Percentiles rank a stretch among this genome's conserved stretches.
Conservation (phyloP, 176 grass and related monocot species). For the Neostapfia colusana region DNA sequence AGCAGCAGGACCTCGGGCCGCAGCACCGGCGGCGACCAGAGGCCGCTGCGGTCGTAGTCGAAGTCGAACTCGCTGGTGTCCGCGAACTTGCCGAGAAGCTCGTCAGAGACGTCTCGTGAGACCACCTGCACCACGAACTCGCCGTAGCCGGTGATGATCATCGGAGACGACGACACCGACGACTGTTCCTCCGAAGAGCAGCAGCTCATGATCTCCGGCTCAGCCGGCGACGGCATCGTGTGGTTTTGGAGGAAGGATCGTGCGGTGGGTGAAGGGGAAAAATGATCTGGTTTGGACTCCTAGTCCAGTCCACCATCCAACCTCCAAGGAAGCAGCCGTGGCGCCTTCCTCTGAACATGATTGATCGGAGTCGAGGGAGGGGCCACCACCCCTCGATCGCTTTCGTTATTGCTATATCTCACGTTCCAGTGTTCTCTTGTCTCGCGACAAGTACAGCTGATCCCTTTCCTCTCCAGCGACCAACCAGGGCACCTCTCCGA, state of each 20-base stretch:
- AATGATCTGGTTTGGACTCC: slow-evolving; percentile 20
- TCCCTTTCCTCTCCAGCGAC: slow-evolving; percentile 15
- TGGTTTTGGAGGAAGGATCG: background rate
- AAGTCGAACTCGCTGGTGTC: slow-evolving; percentile 86
- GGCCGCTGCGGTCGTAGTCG: slow-evolving; percentile 70
- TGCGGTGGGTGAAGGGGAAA: slow-evolving; percentile 42
- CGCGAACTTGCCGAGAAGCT: slow-evolving; percentile 67
- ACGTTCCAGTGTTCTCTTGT: slow-evolving; percentile 13
- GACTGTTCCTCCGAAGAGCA: background rate
- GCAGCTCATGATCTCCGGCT: slow-evolving; percentile 31
- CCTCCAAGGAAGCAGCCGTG: background rate
- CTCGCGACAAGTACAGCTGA: slow-evolving; percentile 31
- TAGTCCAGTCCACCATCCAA: background rate
- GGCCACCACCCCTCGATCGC: slow-evolving; percentile 14
- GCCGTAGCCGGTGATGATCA: background rate
- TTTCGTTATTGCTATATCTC: slow-evolving; percentile 42
- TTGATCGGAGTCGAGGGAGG: background rate
- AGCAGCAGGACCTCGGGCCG: slow-evolving; percentile 49
- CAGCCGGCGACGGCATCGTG: background rate
- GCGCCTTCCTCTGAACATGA: slow-evolving; percentile 15
- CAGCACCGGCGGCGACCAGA: slow-evolving; percentile 83
- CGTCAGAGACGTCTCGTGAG: slow-evolving; percentile 60
- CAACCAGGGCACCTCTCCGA: slow-evolving; percentile 19
- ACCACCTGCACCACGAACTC: slow-evolving; percentile 53
- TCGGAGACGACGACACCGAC: background rate